Conservation (phyloP, 2,329 filamentous ascomycete species). For the Pezicula rhizophila region DNA sequence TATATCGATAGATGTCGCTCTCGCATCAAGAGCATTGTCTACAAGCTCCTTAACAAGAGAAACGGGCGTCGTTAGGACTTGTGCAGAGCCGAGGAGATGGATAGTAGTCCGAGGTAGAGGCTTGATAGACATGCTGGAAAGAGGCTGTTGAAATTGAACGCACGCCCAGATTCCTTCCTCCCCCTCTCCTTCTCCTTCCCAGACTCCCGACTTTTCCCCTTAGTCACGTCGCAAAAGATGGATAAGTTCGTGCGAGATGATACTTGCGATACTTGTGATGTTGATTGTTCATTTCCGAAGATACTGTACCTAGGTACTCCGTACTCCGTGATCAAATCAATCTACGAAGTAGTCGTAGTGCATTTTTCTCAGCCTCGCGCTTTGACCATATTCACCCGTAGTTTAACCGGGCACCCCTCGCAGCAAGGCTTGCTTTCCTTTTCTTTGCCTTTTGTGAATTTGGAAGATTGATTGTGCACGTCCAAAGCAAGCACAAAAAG, state of each 20-base stretch:
- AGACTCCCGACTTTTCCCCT: too few relatives aligned
- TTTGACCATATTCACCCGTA: neutral
- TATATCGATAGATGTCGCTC: conserved; percentile 60
- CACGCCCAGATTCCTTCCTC: neutral
- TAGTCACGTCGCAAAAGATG: too few relatives aligned
- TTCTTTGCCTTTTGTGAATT: too few relatives aligned
- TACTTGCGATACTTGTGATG: neutral
- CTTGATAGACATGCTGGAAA: conserved; percentile 32
- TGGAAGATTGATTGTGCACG: too few relatives aligned
- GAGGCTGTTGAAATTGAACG: neutral
- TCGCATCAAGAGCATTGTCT: conserved; percentile 71
- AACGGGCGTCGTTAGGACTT: conserved; percentile 52
- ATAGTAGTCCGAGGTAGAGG: conserved; percentile 42
- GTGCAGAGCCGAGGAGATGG: conserved; percentile 53
- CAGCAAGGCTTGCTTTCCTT: too few relatives aligned
- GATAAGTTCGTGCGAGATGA: too few relatives aligned
- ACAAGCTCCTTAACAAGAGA: conserved; percentile 70
- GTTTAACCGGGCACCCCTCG: neutral
- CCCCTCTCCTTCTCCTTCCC: neutral
- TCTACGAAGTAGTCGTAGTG: neutral
- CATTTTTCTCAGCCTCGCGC: neutral
- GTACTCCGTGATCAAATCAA: too few relatives aligned
- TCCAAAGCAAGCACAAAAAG: too few relatives aligned
- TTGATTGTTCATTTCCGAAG: too few relatives aligned
- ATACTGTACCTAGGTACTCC: too few relatives aligned